These are phyloP conservation scores for Apophysomyces sp. DNA, from an alignment of 371 early-diverging fungal species.

Conservation along the genomic window DNA sequence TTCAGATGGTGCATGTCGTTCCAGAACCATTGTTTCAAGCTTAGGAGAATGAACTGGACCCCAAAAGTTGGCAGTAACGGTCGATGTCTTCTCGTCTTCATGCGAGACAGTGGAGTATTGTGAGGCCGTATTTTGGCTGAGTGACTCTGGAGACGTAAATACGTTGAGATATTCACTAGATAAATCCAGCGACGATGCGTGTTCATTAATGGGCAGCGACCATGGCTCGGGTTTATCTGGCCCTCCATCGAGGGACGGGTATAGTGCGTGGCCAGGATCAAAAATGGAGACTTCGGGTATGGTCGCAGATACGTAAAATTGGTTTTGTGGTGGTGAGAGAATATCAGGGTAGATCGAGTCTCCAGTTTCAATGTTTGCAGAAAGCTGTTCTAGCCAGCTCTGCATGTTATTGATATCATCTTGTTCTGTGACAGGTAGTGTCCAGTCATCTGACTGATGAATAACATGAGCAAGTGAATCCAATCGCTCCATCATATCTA, in stretches of 20 bases:
- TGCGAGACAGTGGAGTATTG: neutral
- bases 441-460: constrained; percentile 23
- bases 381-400: constrained; percentile 50
- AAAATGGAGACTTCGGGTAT: constrained; percentile 6
- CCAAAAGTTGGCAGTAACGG: constrained; percentile 4
- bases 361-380: constrained; percentile 41
- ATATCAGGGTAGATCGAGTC: constrained; percentile 24
- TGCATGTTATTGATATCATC: constrained; percentile 43
- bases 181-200: neutral
- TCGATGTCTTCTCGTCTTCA: neutral
- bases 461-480: constrained; percentile 35
- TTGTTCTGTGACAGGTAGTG: constrained; percentile 33
- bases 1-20: constrained; percentile 15
- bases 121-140: neutral
- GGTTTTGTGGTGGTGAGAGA: constrained; percentile 6
- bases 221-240: neutral
- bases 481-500: constrained; percentile 53
- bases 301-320: neutral
- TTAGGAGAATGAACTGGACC: constrained; percentile 9
- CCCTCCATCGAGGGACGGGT: constrained; percentile 3
- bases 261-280: neutral
- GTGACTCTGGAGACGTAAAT: neutral
- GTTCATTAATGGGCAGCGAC: neutral
- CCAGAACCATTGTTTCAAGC: neutral
- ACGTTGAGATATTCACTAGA: constrained; percentile 8